Evolutionary conservation across 257 asterid genomes (phyloP), one percentile per base, ranked within the genome.

Genomic region (Nyctanthes arbortristis): DNA sequence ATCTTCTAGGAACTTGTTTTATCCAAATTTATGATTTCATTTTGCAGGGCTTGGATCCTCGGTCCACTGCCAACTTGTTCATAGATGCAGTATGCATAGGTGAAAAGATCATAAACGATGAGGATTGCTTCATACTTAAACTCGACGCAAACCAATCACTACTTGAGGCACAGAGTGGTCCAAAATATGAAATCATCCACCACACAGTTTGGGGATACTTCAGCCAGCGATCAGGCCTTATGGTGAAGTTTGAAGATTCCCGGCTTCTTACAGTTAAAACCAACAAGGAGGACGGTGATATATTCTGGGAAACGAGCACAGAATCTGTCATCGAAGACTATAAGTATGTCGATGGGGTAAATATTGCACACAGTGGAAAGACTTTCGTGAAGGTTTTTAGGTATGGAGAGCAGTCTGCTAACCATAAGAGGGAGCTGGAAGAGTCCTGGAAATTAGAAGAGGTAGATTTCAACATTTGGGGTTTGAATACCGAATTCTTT

Each of bases 151-250:
- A 83, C 80, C 98, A 93, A 56, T 60, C 96, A 14, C 79, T 82
- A 0, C 78, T 93, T 12, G 97, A 90, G 70, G 92, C 84, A 2
- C 98, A 93, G 39, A 82, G 93, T 4, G 84, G 88, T 6, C 82
- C 93, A 0, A 85, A 80, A 32, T 85, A 79, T 31, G 98, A 93
- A 31, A 88, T 90, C 61, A 91, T 90, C 52, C 98, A 93, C 79
- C 98, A 93, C 81, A 93, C 98, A 0, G 56, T 93, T 0, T 93
- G 98, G 98, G 98, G 98, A 20, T 90, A 93, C 67, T 93, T 93
- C 62, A 90, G 98, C 84, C 98, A 90, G 81, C 80, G 98, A 75
- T 93, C 98, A 4, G 98, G 98, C 1, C 84, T 93, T 7, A 77
- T 93, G 3, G 87, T 90, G 1, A 93, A 93, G 78, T 81, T 93